These are phyloP conservation scores for Phytopythium chamaehyphon DNA, from an alignment of 352 stramenopile genomes.

Conservation along the genomic window DNA sequence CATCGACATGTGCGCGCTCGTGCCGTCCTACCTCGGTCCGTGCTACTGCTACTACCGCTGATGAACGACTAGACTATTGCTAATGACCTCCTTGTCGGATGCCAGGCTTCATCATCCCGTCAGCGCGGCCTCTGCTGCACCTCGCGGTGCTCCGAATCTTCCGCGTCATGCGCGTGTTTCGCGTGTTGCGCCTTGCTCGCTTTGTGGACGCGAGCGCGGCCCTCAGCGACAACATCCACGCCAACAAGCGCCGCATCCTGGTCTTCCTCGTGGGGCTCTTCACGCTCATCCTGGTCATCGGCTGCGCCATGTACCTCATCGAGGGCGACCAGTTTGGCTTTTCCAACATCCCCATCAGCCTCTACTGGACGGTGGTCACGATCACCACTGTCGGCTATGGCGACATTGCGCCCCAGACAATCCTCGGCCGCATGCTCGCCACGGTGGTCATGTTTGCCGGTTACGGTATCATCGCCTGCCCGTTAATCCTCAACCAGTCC, in stretches of 20 bases:
- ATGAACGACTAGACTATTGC: background rate
- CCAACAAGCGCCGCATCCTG: constrained; percentile 71
- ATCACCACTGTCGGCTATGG: constrained; percentile 84
- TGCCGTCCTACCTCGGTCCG: constrained; percentile 74
- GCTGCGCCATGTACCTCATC: constrained; percentile 81
- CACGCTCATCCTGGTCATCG: constrained; percentile 76
- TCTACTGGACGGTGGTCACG: constrained; percentile 85
- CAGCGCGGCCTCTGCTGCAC: constrained; percentile 60
- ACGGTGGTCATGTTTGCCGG: constrained; percentile 80
- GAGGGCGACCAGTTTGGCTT: constrained; percentile 66
- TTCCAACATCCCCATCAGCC: constrained; percentile 77
- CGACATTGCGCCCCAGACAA: constrained; percentile 72
- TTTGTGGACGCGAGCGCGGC: constrained; percentile 72
- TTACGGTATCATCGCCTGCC: constrained; percentile 82
- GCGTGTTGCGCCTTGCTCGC: constrained; percentile 60
- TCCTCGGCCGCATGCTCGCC: constrained; percentile 70
- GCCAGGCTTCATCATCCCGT: constrained; percentile 48
- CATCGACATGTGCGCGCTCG: constrained; percentile 70
- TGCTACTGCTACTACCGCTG: constrained; percentile 1
- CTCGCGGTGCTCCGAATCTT: constrained; percentile 76
- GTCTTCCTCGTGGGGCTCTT: constrained; percentile 76
- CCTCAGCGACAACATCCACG: constrained; percentile 73
- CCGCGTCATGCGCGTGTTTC: constrained; percentile 77
- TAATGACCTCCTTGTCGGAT: constrained; percentile 2
- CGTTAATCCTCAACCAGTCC: constrained; percentile 51